phyloP scores from a whole-genome alignment of 1,284 basidiomycete genomes.

The Moesziomyces antarcticus region DNA sequence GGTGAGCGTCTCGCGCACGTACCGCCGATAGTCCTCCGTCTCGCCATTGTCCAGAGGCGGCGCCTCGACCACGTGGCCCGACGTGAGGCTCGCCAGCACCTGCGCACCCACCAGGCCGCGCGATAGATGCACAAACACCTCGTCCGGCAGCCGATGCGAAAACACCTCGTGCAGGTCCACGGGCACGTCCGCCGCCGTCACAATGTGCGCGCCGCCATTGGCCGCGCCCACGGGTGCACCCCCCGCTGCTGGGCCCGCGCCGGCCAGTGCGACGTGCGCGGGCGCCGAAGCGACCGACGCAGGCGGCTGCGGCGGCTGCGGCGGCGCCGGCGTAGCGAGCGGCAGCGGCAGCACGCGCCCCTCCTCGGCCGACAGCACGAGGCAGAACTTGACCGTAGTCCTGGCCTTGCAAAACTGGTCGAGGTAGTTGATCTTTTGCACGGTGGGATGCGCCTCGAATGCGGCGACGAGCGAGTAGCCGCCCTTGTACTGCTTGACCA shows the following conservation, averaged over 20 bases:
- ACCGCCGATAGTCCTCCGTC: constrained; percentile 90
- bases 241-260: constrained; percentile 70
- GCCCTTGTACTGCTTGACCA: constrained; percentile 59
- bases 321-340: constrained; percentile 74
- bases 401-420: constrained; percentile 91
- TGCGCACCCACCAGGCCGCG: constrained; percentile 87
- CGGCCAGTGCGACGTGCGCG: constrained; percentile 23
- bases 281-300: constrained; percentile 12
- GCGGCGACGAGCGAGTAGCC: constrained; percentile 58
- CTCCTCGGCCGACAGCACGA: constrained; percentile 86
- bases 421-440: constrained; percentile 79
- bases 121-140: constrained; percentile 95
- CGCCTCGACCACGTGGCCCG: constrained; percentile 81
- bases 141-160: constrained; percentile 92
- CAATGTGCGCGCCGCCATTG: constrained; percentile 71
- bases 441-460: constrained; percentile 73
- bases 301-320: constrained; percentile 34
- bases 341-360: constrained; percentile 89
- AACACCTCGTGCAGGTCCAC: constrained; percentile 93
- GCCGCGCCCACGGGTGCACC: constrained; percentile 72
- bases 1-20: constrained; percentile 93
- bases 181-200: constrained; percentile 87
- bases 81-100: constrained; percentile 88
- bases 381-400: constrained; percentile 90
- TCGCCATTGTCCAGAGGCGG: constrained; percentile 95